A percentile compares a stretch with the other conserved stretches of the same genome.
Evolutionary conservation across 2,329 filamentous ascomycete species (phyloP).

Genomic region (Pseudocercospora vitis): DNA sequence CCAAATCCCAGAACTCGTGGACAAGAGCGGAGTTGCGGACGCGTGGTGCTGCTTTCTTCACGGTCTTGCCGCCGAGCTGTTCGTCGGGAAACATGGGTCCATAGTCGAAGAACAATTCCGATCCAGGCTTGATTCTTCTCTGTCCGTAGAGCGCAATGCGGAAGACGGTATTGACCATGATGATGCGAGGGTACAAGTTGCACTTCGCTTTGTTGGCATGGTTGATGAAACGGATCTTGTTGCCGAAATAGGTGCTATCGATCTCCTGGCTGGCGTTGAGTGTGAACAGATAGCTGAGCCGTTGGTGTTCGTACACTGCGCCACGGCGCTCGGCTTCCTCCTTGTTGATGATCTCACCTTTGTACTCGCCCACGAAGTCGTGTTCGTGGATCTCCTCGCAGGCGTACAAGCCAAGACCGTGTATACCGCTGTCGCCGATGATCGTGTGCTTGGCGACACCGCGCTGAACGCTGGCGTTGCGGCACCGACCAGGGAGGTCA

Average conservation of each 20-base stretch:
- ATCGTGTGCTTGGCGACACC: constrained; percentile 65
- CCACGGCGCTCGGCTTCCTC: constrained; percentile 69
- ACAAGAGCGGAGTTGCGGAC: constrained; percentile 29
- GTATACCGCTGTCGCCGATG: constrained; percentile 69
- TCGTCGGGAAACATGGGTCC: constrained; percentile 45
- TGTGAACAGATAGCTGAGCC: constrained; percentile 62
- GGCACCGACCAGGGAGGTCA: constrained; percentile 61
- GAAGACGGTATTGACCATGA: constrained; percentile 71
- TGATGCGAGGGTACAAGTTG: constrained; percentile 67
- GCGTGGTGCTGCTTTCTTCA: constrained; percentile 25
- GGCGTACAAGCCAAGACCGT: constrained; percentile 74
- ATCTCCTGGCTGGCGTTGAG: constrained; percentile 57
- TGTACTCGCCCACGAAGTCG: constrained; percentile 79
- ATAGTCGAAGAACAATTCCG: constrained; percentile 82
- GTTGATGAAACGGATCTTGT: constrained; percentile 81
- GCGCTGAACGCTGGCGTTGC: constrained; percentile 71
- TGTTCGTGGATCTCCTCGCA: constrained; percentile 65
- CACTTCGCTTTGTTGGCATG: constrained; percentile 59
- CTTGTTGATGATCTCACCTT: constrained; percentile 71
- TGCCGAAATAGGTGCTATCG: constrained; percentile 74
- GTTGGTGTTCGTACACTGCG: constrained; percentile 61
- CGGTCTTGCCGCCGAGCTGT: constrained; percentile 27
- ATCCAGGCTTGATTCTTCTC: constrained; percentile 66
- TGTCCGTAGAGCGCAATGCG: constrained; percentile 73
- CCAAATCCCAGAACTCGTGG: constrained; percentile 28